Conservation (phyloP, 352 stramenopile species). For the Pythium plurisporium region DNA sequence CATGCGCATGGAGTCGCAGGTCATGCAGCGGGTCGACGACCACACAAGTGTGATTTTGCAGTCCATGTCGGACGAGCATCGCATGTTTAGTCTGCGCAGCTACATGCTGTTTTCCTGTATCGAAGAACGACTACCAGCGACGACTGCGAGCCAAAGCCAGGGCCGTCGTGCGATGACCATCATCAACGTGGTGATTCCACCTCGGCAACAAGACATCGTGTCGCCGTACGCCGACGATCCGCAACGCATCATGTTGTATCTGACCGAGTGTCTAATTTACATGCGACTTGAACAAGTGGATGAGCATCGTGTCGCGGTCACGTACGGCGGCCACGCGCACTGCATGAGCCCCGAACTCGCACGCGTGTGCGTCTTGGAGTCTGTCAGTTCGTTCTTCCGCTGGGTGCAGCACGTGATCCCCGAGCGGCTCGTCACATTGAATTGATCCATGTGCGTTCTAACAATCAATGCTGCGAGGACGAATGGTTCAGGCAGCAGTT, state of each 20-base stretch:
- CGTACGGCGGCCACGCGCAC: constrained; percentile 5
- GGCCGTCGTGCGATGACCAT: not conserved
- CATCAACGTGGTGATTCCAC: constrained; percentile 4
- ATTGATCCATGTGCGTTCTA: no score
- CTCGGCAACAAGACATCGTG: not conserved
- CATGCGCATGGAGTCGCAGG: constrained; percentile 32
- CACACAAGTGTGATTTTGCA: constrained; percentile 37
- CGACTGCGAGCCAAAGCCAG: not conserved
- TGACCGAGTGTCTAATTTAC: constrained; percentile 7
- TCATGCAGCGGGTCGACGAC: constrained; percentile 37
- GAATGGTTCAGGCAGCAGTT: no score
- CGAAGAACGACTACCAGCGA: constrained; percentile 1
- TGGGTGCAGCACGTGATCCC: constrained; percentile 3
- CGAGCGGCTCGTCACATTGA: constrained; percentile 3
- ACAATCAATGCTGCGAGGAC: no score
- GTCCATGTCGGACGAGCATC: constrained; percentile 35
- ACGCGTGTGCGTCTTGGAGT: constrained; percentile 3
- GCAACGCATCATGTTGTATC: not conserved
- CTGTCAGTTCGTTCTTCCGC: constrained; percentile 5
- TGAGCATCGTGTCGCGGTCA: not conserved
- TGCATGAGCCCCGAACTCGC: constrained; percentile 3
- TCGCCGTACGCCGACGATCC: not conserved
- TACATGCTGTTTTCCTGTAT: constrained; percentile 5
- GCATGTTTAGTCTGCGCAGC: constrained; percentile 4
- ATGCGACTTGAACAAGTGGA: constrained; percentile 5